Conservation (phyloP, 768 basidiomycete species). For the Mycena floridula region DNA sequence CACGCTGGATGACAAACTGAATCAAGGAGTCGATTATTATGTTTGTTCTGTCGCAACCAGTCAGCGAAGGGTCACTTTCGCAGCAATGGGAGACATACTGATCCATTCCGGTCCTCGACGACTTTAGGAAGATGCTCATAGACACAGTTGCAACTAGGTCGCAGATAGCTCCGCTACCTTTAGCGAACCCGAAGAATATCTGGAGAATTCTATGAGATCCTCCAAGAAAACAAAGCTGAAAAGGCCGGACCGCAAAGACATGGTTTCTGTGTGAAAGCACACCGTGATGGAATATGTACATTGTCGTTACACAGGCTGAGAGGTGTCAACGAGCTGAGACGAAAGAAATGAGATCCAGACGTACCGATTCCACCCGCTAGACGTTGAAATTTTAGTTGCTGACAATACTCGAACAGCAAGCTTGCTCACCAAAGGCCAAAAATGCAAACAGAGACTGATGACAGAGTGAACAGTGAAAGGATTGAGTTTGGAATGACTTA, state of each 20-base stretch:
- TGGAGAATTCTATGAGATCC: conserved; percentile 12
- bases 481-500: conserved; percentile 9
- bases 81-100: conserved; percentile 20
- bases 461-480: neutral
- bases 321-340: neutral
- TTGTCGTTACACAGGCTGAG: conserved; percentile 26
- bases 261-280: conserved; percentile 23
- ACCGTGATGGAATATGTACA: conserved; percentile 26
- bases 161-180: conserved; percentile 35
- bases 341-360: conserved; percentile 4
- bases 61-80: neutral
- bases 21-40: conserved; percentile 33
- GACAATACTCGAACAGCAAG: neutral
- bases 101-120: conserved; percentile 30
- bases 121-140: conserved; percentile 33
- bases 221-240: neutral
- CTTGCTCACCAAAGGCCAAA: conserved; percentile 22
- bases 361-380: conserved; percentile 24
- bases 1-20: conserved; percentile 34
- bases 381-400: too few species aligned
- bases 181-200: conserved; percentile 38
- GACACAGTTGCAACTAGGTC: conserved; percentile 39
- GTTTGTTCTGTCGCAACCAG: conserved; percentile 28
- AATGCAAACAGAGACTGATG: conserved; percentile 19
- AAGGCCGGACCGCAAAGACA: conserved; percentile 21